A percentile compares a stretch with the other conserved stretches of the same genome.
phyloP scores from a whole-genome alignment of 2,329 filamentous ascomycete genomes.

The Cladosporium sp. region DNA sequence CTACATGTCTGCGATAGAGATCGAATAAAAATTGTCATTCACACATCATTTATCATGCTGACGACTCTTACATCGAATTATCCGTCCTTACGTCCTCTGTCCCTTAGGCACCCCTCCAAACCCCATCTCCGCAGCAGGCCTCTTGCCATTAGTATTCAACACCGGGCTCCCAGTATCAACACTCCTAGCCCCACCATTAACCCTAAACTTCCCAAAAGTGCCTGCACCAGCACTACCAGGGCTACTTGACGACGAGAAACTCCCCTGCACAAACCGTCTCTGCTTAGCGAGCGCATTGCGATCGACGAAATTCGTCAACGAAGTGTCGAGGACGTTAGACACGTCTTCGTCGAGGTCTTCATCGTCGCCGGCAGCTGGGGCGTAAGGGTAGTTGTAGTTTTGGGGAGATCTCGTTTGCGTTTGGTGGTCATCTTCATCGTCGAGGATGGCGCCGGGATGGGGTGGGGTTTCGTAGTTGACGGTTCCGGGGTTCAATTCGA shows the following conservation, averaged over 20 bases:
- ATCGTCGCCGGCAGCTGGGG: conserved; percentile 11
- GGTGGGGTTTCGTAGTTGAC: conserved; percentile 28
- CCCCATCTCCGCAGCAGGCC: conserved; percentile 13
- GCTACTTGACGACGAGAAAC: not conserved
- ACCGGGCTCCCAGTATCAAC: not conserved
- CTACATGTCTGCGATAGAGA: no score
- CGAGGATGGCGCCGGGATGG: conserved; percentile 24
- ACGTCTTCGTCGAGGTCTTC: conserved; percentile 13
- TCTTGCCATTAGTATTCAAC: conserved; percentile 22
- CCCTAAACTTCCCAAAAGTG: conserved; percentile 8
- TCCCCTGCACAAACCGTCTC: conserved; percentile 13
- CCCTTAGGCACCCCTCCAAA: not conserved
- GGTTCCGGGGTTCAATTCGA: not conserved
- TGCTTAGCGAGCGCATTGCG: conserved; percentile 16
- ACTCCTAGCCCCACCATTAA: not conserved
- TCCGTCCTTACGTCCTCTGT: conserved; percentile 2
- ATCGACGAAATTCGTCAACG: conserved; percentile 13
- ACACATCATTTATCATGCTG: no score
- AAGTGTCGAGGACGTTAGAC: conserved; percentile 9
- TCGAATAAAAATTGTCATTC: no score
- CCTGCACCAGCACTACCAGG: not conserved
- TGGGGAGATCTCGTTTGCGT: not conserved
- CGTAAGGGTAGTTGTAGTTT: conserved; percentile 2
- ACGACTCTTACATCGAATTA: no score
- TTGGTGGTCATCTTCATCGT: conserved; percentile 18